Evolutionary conservation across 208 protist species (phyloP), one percentile per base, ranked within the genome.

Genomic region (Acanthamoeba sp.): DNA sequence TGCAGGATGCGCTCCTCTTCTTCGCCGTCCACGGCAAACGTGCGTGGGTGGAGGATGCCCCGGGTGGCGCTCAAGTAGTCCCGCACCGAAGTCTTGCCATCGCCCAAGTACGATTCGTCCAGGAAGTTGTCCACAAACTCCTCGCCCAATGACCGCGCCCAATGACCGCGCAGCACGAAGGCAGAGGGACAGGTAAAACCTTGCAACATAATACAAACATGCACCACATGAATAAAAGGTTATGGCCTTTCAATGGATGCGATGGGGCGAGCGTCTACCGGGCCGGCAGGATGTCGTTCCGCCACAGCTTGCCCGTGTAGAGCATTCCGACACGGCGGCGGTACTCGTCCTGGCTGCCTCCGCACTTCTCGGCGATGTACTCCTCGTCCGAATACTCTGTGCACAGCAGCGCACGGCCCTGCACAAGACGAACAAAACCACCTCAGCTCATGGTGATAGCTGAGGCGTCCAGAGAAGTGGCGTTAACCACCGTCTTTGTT

Each of bases 121-220:
- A 80, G 40, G 32, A 80, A 80, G 71, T 80, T 80, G 24, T 50
- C 34, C 24, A 80, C 71, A 48, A 80, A 80, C 38, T 80, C 71
- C 14, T 80, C 40, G 20, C 71, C 71, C 29, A 80, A 27, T 18
- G 40, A 48, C 22, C 40, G 32, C 12, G 71, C 71, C 71, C 29
- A 80, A 27, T 18, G 40, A 48, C 22, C 40, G 32, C 12, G 71
- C 71, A 5, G 71, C 71, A 27, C 71, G 71, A 2, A 80, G 14
- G 27, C 71, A 80, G 2, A 80, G 71, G 20, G 71, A 80, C 24
- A 80, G 71, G 20, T 80, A 80, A 38, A 80, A 80, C 24, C 71
- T 80, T 40, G 34, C 27, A 22, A 6, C 38, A 45, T 12, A 12
- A 80, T 7, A 45, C 22, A 27, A 12, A 34, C 62, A 71, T 16